Base-by-base conservation (phyloP, 768 basidiomycete genomes). In the Boletus tomentosulus region DNA sequence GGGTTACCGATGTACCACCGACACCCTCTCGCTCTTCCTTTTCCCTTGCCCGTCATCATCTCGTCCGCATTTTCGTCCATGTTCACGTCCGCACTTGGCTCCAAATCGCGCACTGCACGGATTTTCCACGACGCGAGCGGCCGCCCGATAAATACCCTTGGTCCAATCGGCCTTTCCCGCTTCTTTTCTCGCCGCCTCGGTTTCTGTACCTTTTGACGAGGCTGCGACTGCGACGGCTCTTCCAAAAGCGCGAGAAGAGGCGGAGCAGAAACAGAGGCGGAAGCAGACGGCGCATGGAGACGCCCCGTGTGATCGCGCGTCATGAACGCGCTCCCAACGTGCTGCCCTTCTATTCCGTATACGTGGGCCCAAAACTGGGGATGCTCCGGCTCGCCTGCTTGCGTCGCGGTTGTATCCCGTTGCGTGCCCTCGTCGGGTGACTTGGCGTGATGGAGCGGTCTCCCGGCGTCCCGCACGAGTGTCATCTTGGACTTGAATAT, bases 361-460 rank as follows among this genome's bases (percentile, higher is more conserved):
- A 71, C 70, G 19, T 70, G 69, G 10, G 70, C 68, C 70, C 70
- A 70, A n/a, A 69, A 71, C n/a, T 46, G 54, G 1, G 68, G 3
- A 8, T 16, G 55, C 6, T 11, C 13, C 2, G 48, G 39, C 10
- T 39, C 15, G 39, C 15, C 24, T 16, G 9, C 53, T 16, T 45
- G 44, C 6, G 51, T 51, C 43, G 5, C 9, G 13, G 33, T 25
- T 22, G n/a, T 30, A 22, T 15, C 22, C 6, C 8, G 31, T 34
- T 24, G 46, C 4, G 19, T 34, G n/a, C 4, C 31, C n/a, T 9
- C 15, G 7, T 28, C 48, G 2, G 48, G 38, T 6, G 57, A 46
- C 16, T 25, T 39, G 25, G 43, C 3, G 2, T 15, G 30, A 5
- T 7, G 28, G 4, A 1, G 28, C 5, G 66, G 15, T 11, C 42